Percentiles rank a stretch among this genome's conserved stretches.
Evolutionary conservation across 2,329 filamentous ascomycete species (phyloP).

Genomic region (Zymoseptoria tritici): DNA sequence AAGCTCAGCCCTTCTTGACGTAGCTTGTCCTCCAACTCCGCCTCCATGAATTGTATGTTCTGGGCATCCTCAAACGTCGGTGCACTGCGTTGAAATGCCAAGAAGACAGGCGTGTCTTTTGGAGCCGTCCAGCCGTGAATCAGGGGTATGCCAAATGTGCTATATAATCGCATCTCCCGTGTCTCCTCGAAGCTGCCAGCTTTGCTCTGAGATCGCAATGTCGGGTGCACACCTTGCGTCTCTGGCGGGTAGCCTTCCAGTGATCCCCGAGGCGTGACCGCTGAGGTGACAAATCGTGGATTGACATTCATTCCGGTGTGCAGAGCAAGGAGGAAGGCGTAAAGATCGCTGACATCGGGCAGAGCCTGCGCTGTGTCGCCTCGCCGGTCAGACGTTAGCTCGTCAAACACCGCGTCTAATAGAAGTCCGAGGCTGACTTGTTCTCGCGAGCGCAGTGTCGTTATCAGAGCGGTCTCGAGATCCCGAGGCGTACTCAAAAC

Average conservation of each 20-base stretch:
- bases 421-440: constrained; percentile 80
- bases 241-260: constrained; percentile 20
- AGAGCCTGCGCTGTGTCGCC: constrained; percentile 57
- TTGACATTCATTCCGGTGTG: constrained; percentile 99
- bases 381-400: constrained; percentile 72
- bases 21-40: constrained; percentile 78
- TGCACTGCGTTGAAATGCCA: constrained; percentile 65
- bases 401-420: constrained; percentile 84
- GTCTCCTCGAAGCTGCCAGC: constrained; percentile 82
- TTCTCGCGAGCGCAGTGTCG: constrained; percentile 70
- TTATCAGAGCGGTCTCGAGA: constrained; percentile 62
- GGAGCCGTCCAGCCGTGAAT: constrained; percentile 88
- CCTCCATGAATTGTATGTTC: constrained; percentile 77
- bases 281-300: constrained; percentile 65
- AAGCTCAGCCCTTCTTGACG: constrained; percentile 55
- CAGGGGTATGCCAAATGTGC: constrained; percentile 78
- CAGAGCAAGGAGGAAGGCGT: constrained; percentile 76
- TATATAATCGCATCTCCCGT: constrained; percentile 80
- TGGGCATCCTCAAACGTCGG: constrained; percentile 88
- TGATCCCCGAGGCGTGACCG: constrained; percentile 16
- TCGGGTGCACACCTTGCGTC: constrained; percentile 32
- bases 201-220: constrained; percentile 36
- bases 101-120: constrained; percentile 57
- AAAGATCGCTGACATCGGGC: constrained; percentile 82
- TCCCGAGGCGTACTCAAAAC: constrained; percentile 70